Conservation (phyloP, 768 basidiomycete genomes). For the Lentinula edodes region DNA sequence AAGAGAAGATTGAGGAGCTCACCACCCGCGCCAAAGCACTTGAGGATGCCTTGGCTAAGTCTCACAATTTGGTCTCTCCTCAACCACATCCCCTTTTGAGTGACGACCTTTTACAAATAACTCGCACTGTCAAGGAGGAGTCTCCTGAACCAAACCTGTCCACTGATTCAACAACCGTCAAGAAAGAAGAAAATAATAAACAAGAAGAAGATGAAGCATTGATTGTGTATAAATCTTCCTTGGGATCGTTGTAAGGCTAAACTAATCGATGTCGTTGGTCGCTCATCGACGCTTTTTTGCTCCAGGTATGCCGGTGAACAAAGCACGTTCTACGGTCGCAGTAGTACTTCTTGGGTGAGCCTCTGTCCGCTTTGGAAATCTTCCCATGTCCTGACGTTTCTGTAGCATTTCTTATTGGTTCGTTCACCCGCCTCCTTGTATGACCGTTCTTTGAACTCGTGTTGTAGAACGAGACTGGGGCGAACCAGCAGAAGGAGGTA, state of each 20-base stretch:
- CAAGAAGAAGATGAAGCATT: slow-evolving; percentile 50
- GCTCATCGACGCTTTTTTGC: slow-evolving; percentile 31
- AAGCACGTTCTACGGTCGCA: slow-evolving; percentile 58
- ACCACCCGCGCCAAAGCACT: slow-evolving; percentile 58
- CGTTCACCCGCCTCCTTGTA: slow-evolving; percentile 9
- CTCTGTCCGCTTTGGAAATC: not conserved
- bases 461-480: slow-evolving; percentile 50
- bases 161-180: slow-evolving; percentile 9
- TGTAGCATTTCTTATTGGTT: slow-evolving; percentile 62
- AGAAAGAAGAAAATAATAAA: slow-evolving; percentile 39
- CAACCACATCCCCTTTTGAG: slow-evolving; percentile 54
- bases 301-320: slow-evolving; percentile 51
- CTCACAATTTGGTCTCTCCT: slow-evolving; percentile 41
- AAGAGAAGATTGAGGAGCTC: slow-evolving; percentile 62
- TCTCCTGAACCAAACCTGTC: slow-evolving; percentile 27
- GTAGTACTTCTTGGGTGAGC: slow-evolving; percentile 66
- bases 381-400: not conserved
- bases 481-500: slow-evolving; percentile 43
- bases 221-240: slow-evolving; percentile 48
- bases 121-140: slow-evolving; percentile 60
- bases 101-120: slow-evolving; percentile 58
- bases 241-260: slow-evolving; percentile 7
- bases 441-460: slow-evolving; percentile 3
- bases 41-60: slow-evolving; percentile 57
- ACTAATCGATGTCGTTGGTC: not conserved